phyloP scores from a whole-genome alignment of 2,329 filamentous ascomycete genomes.

The Neofusicoccum parvum region DNA sequence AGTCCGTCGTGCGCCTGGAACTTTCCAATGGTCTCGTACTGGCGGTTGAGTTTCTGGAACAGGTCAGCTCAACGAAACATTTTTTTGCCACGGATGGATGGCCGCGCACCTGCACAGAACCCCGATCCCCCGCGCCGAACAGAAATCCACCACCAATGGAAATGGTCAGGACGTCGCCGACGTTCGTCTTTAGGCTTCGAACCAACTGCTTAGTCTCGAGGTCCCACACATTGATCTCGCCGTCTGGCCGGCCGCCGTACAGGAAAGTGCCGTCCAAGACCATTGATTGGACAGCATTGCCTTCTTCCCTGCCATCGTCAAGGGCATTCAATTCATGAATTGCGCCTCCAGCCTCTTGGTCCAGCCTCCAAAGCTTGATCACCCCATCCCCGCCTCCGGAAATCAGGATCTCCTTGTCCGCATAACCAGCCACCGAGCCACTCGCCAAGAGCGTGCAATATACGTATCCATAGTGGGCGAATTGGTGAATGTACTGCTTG shows the following conservation, averaged over 20 bases:
- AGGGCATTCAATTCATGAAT: constrained; percentile 71
- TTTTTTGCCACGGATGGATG: constrained; percentile 25
- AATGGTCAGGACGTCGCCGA: constrained; percentile 81
- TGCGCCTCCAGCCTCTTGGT: constrained; percentile 59
- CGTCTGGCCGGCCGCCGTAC: constrained; percentile 85
- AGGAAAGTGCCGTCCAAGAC: constrained; percentile 88
- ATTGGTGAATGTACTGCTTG: constrained; percentile 77
- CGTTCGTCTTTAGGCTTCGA: constrained; percentile 79
- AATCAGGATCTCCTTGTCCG: constrained; percentile 77
- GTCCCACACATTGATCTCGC: constrained; percentile 94
- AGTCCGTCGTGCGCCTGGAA: constrained; percentile 87
- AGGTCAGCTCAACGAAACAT: constrained; percentile 21
- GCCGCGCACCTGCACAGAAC: constrained; percentile 56
- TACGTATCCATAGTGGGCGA: constrained; percentile 93
- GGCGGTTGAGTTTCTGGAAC: constrained; percentile 70
- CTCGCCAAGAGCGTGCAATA: constrained; percentile 91
- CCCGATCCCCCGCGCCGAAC: constrained; percentile 86
- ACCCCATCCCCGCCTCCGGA: constrained; percentile 92
- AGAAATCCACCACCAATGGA: constrained; percentile 83
- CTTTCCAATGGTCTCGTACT: constrained; percentile 75
- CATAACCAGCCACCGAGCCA: constrained; percentile 59
- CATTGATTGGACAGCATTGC: constrained; percentile 72
- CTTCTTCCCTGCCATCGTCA: constrained; percentile 60
- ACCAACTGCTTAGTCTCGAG: constrained; percentile 90
- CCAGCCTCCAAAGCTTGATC: constrained; percentile 88